Percentiles rank a stretch among this genome's conserved stretches.
Conservation (phyloP, 805 yeast genomes). For the Osmozyma mogii region DNA sequence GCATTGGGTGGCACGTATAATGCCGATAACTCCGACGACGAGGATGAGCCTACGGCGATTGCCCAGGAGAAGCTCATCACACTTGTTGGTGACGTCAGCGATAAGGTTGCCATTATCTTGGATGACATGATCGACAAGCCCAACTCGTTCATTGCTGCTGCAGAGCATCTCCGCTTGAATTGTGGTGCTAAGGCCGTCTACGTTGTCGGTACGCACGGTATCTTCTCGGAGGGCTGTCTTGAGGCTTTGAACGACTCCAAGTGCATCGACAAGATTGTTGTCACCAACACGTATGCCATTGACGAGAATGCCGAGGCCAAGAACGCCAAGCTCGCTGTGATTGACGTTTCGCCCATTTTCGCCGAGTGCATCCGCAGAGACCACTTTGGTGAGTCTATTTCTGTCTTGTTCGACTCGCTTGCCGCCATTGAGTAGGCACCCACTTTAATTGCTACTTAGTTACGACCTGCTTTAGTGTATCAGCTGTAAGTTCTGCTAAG, state of each 20-base stretch:
- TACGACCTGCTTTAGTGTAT: no score
- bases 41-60: slow-evolving; percentile 59
- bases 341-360: slow-evolving; percentile 90
- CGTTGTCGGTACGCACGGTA: slow-evolving; percentile 92
- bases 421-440: slow-evolving; percentile 49
- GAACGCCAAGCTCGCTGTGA: slow-evolving; percentile 62
- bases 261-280: slow-evolving; percentile 86
- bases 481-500: no score
- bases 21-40: slow-evolving; percentile 81
- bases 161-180: slow-evolving; percentile 90
- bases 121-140: slow-evolving; percentile 99
- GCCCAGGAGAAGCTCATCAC: slow-evolving; percentile 84
- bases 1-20: slow-evolving; percentile 79
- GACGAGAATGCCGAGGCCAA: slow-evolving; percentile 49
- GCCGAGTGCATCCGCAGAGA: slow-evolving; percentile 99
- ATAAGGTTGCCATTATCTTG: slow-evolving; percentile 83
- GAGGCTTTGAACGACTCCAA: slow-evolving; percentile 70
- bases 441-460: no score
- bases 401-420: slow-evolving; percentile 84
- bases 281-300: slow-evolving; percentile 94
- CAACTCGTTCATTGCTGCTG: slow-evolving; percentile 89
- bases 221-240: slow-evolving; percentile 80
- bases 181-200: slow-evolving; percentile 94
- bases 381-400: slow-evolving; percentile 95
- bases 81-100: slow-evolving; percentile 90